Evolutionary conservation across 1,139 yeast genomes (phyloP).

Genomic region (Debaryomyces subglobosus): DNA sequence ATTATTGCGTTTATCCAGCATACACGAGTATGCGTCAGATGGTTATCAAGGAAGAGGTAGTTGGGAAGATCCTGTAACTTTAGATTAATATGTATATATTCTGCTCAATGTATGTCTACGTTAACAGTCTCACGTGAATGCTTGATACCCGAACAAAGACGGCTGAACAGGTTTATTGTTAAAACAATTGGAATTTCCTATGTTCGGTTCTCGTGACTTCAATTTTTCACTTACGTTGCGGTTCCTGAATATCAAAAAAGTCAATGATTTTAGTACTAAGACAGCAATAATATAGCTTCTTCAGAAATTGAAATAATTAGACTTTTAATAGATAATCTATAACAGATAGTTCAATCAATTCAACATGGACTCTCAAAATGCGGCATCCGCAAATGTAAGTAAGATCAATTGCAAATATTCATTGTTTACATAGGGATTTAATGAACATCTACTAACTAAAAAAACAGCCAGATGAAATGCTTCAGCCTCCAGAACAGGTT

Average conservation of each 20-base stretch:
- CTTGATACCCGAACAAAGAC: not conserved
- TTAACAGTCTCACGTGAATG: not conserved
- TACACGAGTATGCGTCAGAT: constrained; percentile 6
- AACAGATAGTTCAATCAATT: not conserved
- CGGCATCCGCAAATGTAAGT: constrained; percentile 10
- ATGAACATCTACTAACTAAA: constrained; percentile 14
- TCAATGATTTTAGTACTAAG: not conserved
- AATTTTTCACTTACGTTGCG: constrained; percentile 8
- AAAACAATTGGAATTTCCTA: not conserved
- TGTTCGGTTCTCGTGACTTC: constrained; percentile 4
- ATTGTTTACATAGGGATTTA: not conserved
- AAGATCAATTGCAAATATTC: not conserved
- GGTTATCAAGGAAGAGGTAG: constrained; percentile 32
- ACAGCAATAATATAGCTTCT: constrained; percentile 3
- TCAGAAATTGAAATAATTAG: constrained; percentile 1
- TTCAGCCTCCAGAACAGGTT: constrained; percentile 29
- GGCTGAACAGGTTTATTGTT: constrained; percentile 1
- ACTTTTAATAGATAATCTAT: not conserved
- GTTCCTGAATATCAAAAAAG: constrained; percentile 6
- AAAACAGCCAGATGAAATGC: constrained; percentile 27
- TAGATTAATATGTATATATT: constrained; percentile 22
- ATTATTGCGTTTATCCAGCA: constrained; percentile 14
- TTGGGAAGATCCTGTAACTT: constrained; percentile 43
- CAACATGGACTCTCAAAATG: constrained; percentile 1
- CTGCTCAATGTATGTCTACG: not conserved